Evolutionary conservation across 1,284 basidiomycete genomes (phyloP), one percentile per base, ranked within the genome.

Genomic region (Apiotrichum gamsii): DNA sequence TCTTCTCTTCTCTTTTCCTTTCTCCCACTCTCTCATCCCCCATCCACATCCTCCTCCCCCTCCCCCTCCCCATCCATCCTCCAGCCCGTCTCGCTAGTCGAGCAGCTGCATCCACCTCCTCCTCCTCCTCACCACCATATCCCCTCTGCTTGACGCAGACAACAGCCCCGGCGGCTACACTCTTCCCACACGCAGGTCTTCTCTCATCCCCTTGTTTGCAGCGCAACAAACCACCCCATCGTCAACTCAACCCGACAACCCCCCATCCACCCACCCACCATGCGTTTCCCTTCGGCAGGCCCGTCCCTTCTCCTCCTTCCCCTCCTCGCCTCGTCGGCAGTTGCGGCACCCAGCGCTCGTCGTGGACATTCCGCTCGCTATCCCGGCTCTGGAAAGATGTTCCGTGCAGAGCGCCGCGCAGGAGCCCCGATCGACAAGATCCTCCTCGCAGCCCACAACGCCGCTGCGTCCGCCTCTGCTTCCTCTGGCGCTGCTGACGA

Each of bases 241-340:
- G 21, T 39, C 14, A 31, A 25, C 23, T 33, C n/a, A 14, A 18
- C 34, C 20, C 39, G 5, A 18, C 20, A 23, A n/a, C 30, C 21
- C 31, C 23, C 5, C 21, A 19, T 24, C 36, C 23, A 23, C 34
- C 23, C 15, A 45, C 18, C 43, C 15, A 48, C 25, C 31, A 56
- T 56, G 54, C 54, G 54, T 20, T 41, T 56, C 29, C 39, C 54
- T 20, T 29, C 50, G 47, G 50, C 54, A 36, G 50, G 50, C 34
- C 44, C 59, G 24, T 54, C 60, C 21, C 46, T 60, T 15, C 47
- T 67, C 35, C 56, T 68, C 39, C 56, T 61, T 20, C 62, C 60
- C 24, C 54, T 66, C 36, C 57, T 66, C 15, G 66, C 58, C 5
- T 51, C 56, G 3, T 42, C 59, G 20, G 39, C 28, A 18, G 37